Percentiles rank a stretch among this genome's conserved stretches.
These are phyloP conservation scores for Casuarina equisetifolia DNA, from an alignment of 306 rosid genomes.

Conservation along the genomic window DNA sequence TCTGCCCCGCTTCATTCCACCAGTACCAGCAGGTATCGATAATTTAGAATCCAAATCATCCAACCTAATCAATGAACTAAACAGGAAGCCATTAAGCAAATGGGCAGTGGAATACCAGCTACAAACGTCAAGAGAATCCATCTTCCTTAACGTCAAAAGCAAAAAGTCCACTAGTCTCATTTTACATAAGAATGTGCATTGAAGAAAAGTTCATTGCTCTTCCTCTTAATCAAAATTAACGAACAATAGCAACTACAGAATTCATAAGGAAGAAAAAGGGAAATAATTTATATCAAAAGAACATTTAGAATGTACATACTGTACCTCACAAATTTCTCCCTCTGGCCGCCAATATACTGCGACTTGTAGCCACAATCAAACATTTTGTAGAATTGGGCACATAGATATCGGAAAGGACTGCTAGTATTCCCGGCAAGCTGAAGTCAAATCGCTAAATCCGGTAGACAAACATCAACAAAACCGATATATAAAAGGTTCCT, in stretches of 20 bases:
- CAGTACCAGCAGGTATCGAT: slow-evolving; percentile 36
- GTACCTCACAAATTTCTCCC: slow-evolving; percentile 60
- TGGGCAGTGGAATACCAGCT: background rate
- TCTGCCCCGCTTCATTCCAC: slow-evolving; percentile 53
- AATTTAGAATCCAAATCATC: slow-evolving; percentile 57
- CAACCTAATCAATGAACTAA: slow-evolving; percentile 43
- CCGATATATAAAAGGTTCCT: slow-evolving; percentile 12
- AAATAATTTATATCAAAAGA: slow-evolving; percentile 4
- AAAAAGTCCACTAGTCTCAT: background rate
- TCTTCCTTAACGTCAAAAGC: background rate
- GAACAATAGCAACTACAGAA: background rate
- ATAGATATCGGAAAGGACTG: slow-evolving; percentile 24
- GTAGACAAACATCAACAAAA: slow-evolving; percentile 1
- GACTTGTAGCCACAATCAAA: slow-evolving; percentile 48
- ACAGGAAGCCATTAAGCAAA: background rate
- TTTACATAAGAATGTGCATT: background rate
- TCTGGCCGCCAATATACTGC: slow-evolving; percentile 49
- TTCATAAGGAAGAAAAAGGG: background rate
- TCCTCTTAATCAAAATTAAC: background rate
- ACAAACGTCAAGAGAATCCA: background rate
- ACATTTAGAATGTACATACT: background rate
- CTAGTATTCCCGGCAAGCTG: slow-evolving; percentile 25
- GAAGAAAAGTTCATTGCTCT: background rate
- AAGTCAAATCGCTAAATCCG: slow-evolving; percentile 17
- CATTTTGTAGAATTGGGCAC: slow-evolving; percentile 37